phyloP scores from a whole-genome alignment of 1,284 basidiomycete species.

The Austroboletus niveus region DNA sequence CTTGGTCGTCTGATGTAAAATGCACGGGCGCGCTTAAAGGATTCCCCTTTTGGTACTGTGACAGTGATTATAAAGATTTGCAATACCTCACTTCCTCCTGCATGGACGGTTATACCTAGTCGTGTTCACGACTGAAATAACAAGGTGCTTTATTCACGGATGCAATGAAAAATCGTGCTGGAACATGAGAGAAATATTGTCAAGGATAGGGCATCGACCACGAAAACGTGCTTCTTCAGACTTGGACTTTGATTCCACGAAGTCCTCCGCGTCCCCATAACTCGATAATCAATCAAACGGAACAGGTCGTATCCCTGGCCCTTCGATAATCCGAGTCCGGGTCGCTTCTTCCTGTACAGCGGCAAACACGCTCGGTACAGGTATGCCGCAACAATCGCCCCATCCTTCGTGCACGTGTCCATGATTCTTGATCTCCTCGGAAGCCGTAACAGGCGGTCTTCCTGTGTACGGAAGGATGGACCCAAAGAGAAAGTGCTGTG shows the following conservation, averaged over 20 bases:
- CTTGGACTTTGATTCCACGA: not conserved
- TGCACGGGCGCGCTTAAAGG: too few species aligned
- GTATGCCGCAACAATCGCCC: constrained; percentile 96
- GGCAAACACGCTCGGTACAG: constrained; percentile 81
- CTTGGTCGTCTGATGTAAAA: too few species aligned
- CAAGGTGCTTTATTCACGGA: too few species aligned
- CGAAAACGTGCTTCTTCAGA: too few species aligned
- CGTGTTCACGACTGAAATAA: too few species aligned
- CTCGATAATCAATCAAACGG: constrained; percentile 68
- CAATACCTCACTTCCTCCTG: too few species aligned
- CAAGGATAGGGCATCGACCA: too few species aligned
- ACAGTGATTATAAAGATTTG: too few species aligned
- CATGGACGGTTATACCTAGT: too few species aligned
- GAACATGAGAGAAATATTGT: too few species aligned
- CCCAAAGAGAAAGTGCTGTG: constrained; percentile 96
- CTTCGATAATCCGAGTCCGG: constrained; percentile 40
- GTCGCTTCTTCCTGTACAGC: constrained; percentile 55
- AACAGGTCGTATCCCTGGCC: constrained; percentile 74
- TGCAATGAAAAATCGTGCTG: too few species aligned
- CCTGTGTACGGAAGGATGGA: constrained; percentile 76
- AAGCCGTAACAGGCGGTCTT: constrained; percentile 41
- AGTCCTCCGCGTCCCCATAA: too few species aligned
- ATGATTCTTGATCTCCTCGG: constrained; percentile 43
- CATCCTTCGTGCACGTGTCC: constrained; percentile 64
- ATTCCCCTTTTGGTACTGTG: not conserved